Base-by-base conservation (phyloP, 331 rosid genomes). In the Quercus tomentella region DNA sequence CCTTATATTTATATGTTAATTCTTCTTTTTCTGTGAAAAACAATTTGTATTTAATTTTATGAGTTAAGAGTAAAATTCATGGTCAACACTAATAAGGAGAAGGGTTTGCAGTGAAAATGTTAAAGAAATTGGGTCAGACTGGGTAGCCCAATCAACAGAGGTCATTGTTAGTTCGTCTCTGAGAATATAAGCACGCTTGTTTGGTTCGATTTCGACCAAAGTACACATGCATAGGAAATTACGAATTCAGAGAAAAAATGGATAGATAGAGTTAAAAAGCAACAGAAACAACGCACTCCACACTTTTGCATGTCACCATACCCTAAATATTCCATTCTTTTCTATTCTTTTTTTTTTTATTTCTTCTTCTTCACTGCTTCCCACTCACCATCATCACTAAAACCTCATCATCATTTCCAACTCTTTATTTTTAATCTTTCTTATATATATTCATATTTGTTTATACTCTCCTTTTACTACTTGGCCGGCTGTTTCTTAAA, bases 241-340 rank as follows among this genome's bases (percentile, higher is more conserved):
- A 80, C 45, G 82, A 85, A 58, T 58, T 78, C 30, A 75, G 12
- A 8, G 26, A 66, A 63, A 77, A 31, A 71, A 35, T 72, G 54
- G 22, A 56, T 52, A 41, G 45, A 41, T 41, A 41, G 49, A 74
- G 76, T 23, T 56, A 70, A 70, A 68, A 37, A 80, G 72, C 61
- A 75, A 70, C 70, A 80, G 83, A 88, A 76, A 82, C 71, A 79
- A 80, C 66, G 30, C 67, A 77, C 43, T 72, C 65, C 31, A 28
- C 67, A 65, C 77, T 76, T 84, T 84, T 91, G 94, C 93, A 91
- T 87, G 92, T 89, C 96, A 84, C 82, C 83, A 56, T 84, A 84
- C 84, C 89, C 97, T 81, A 93, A 89, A 91, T 89, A 89, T 93
- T 93, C 94, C 81, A 18, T 76, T 79, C 82, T 73, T 84, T 70